These are phyloP conservation scores for Pseudonectria buxi DNA, from an alignment of 2,329 filamentous ascomycete genomes.

Conservation along the genomic window DNA sequence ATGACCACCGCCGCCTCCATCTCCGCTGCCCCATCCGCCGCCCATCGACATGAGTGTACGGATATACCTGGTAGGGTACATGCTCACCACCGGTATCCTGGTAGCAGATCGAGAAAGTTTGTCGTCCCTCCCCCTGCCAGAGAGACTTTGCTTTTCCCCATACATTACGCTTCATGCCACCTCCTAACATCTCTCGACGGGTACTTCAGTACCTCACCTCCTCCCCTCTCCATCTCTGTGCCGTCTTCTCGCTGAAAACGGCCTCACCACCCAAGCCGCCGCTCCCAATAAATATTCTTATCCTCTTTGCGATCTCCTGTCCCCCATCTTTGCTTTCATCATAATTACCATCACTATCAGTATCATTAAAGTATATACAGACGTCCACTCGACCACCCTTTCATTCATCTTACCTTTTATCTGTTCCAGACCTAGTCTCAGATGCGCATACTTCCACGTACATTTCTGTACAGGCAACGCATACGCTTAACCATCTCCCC, in stretches of 20 bases:
- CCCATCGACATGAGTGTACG: constrained; percentile 6
- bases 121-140: constrained; percentile 10
- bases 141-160: constrained; percentile 17
- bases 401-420: no score
- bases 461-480: no score
- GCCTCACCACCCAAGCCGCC: no score
- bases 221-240: constrained; percentile 17
- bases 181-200: constrained; percentile 10
- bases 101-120: constrained; percentile 24
- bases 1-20: background rate
- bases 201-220: constrained; percentile 22
- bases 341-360: no score
- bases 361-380: no score
- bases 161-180: constrained; percentile 20
- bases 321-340: no score
- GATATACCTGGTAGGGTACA: background rate
- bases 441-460: no score
- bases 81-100: constrained; percentile 21
- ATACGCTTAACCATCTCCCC: no score
- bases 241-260: background rate
- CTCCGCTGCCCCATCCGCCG: constrained; percentile 15
- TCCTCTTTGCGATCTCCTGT: no score
- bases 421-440: no score
- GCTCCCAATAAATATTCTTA: no score
- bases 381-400: no score